Conservation (phyloP, 345 rosid genomes). For the Acer negundo region DNA sequence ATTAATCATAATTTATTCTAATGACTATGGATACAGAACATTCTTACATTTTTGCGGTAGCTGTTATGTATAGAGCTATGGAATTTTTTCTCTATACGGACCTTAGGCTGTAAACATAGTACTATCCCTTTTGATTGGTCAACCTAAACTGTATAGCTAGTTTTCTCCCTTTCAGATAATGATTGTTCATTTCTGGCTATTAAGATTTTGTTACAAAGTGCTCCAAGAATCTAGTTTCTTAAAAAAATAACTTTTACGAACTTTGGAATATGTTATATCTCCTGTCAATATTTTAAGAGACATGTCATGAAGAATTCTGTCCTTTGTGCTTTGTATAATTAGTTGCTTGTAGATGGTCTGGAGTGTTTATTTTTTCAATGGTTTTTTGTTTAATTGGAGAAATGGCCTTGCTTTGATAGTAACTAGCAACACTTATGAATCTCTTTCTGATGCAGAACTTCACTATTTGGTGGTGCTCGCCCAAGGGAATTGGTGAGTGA, state of each 20-base stretch:
- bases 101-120: not conserved
- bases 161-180: not conserved
- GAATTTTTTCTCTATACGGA: not conserved
- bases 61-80: not conserved
- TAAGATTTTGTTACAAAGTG: not conserved
- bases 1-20: not conserved
- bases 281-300: not conserved
- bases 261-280: not conserved
- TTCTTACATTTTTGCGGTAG: not conserved
- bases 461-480: slow-evolving; percentile 81
- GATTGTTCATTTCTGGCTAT: not conserved
- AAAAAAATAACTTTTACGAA: not conserved
- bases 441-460: slow-evolving; percentile 55
- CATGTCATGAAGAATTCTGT: not conserved
- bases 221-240: not conserved
- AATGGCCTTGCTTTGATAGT: not conserved
- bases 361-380: not conserved
- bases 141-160: not conserved
- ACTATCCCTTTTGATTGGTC: not conserved
- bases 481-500: slow-evolving; percentile 80
- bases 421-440: slow-evolving; percentile 7
- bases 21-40: not conserved
- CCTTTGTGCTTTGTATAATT: not conserved
- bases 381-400: slow-evolving; percentile 1
- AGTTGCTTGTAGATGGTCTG: not conserved